Evolutionary conservation across 2,329 filamentous ascomycete genomes (phyloP), one percentile per base, ranked within the genome.

Genomic region (Massarina eburnea): DNA sequence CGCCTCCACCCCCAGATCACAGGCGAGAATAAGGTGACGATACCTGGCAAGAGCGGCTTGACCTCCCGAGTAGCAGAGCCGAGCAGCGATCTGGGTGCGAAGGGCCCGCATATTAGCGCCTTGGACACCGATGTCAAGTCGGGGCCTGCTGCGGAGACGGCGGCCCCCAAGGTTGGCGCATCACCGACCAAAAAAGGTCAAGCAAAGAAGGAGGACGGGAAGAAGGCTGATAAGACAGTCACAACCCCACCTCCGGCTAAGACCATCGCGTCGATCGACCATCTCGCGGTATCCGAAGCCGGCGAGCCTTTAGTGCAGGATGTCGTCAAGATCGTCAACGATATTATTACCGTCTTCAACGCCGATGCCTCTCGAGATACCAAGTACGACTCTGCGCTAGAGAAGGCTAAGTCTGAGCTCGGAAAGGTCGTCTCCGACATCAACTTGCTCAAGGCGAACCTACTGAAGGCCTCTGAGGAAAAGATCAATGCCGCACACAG

Each of bases 281-380:
- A 91, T 50, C 76, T 96, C 47, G 80, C 80, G 40, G 81, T 95
- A 19, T 79, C 82, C 43, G 82, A 90, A 60, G 89, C 88, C 42
- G 83, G 85, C 48, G 92, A 97, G 67, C 88, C 89, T 21, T 81
- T 96, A 27, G 88, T 97, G 18, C 91, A 96, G 72, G 90, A 97
- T 62, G 79, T 99, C 5, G 90, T 95, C 48, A 92, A 89, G 75
- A 92, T 96, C 74, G 80, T 99, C 60, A 99, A 99, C 74, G 90
- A 95, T 71, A 86, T 99, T 61, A 96, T 99, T 66, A 85, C 89
- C 8, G 89, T 95, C 37, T 85, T 96, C 68, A 96, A 96, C 70
- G 88, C 88, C 46, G 92, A 96, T 68, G 83, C 86, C 50, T 83
- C 89, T 46, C 62, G 65, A 46, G 82, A 86, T 52, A 80, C 80